Evolutionary conservation across 1,139 yeast species (phyloP), one percentile per base, ranked within the genome.

Genomic region (Diutina rugosa): DNA sequence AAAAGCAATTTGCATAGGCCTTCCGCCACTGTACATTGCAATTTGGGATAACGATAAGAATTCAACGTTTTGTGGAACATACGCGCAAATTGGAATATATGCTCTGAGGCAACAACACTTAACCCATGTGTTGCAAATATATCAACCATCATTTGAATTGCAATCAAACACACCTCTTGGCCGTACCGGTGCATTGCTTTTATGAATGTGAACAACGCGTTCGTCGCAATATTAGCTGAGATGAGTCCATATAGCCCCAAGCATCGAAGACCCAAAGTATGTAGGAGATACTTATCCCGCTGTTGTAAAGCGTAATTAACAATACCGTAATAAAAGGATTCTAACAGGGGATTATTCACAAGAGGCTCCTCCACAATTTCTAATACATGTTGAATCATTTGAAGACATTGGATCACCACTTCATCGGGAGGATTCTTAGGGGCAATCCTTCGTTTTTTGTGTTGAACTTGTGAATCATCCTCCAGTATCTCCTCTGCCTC

Each of bases 1-100:
- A 93, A 74, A 63, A 86, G 82, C 56, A 93, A 72, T 69, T 93
- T 91, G 64, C 93, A 88, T 32, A 91, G 72, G 0, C 97, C 96
- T 64, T 89, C 96, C 0, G 95, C 97, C 6, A 93, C 88, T 1
- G 82, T 75, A 0, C 93, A 84, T 66, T 89, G 97, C 30, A 90
- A 76, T 49, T 79, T 81, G 0, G 87, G 87, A 63, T 80, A 73
- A 6, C 80, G 81, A 49, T 72, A 73, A 58, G 81, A 76, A 59
- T 79, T 79, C 60, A 90, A 72, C 1, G 87, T 81, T 64, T 84
- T 81, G 70, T 82, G 84, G 61, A 87, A 85, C 55, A 87, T 72
- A 64, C 85, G 82, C 60, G 87, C 87, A 61, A 77, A 73, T 45
- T 82, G 80, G 55, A 73, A 74, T 14, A 85, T 75, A 66, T 80